Base-by-base conservation (phyloP, 257 asterid species). In the Plantago major region DNA sequence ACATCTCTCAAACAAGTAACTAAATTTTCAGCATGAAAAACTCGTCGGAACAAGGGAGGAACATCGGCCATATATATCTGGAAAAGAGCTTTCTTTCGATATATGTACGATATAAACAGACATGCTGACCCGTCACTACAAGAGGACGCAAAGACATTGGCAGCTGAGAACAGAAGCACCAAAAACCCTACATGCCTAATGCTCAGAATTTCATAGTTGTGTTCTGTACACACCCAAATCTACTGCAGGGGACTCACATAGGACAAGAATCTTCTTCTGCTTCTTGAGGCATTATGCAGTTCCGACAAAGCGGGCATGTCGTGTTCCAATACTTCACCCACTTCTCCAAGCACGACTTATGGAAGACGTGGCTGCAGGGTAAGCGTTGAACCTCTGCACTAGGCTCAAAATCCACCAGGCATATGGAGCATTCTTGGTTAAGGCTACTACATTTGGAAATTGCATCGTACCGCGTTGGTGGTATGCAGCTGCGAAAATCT, bases 271-370 rank as follows among this genome's bases (percentile, higher is more conserved):
- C 83, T 53, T 85, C 95, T 37, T 83, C 93, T 2, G 10, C 73
- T 63, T 84, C 92, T 71, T 76, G 92, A 70, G 94, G 82, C 71
- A 86, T 71, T 84, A 91, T 77, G 76, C 69, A 60, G 67, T 79
- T 82, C 77, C 98, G 80, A 63, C 98, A 91, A 50, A 91, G 95
- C 9, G 98, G 98, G 71, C 98, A 91, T 0, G 95, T 91, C 43
- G 78, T 76, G 75, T 81, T 78, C 96, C 95, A 91, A 56, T 71
- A 76, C 73, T 79, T 85, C 70, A 91, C 64, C 98, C 98, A 91
- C 55, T 79, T 86, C 79, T 88, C 96, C 12, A 91, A 77, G 78
- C 96, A 91, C 11, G 53, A 42, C 64, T 75, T 79, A 60, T 91
- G 98, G 82, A 91, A 91, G 48, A 88, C 85, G 17, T 91, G 98